phyloP scores from a whole-genome alignment of 352 stramenopile genomes.

The Pythium folliculosum region DNA sequence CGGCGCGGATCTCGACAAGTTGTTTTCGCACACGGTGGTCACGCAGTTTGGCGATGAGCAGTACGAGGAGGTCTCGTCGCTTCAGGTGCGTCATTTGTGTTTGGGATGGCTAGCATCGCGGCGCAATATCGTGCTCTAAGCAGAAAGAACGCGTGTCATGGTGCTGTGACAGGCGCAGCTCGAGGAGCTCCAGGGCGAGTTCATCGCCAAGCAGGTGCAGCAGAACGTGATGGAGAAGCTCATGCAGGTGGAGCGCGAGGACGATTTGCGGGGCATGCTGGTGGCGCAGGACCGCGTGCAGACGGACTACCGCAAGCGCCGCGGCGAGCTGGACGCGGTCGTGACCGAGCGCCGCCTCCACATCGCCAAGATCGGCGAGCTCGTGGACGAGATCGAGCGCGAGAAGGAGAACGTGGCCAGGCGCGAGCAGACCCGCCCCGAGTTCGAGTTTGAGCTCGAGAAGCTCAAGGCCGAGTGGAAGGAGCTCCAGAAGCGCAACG shows the following conservation, averaged over 20 bases:
- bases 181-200: constrained; percentile 47
- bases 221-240: constrained; percentile 79
- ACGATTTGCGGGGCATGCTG: constrained; percentile 41
- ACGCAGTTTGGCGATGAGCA: constrained; percentile 14
- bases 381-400: constrained; percentile 46
- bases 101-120: background rate
- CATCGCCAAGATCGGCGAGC: constrained; percentile 43
- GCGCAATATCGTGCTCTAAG: background rate
- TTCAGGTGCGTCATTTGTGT: constrained; percentile 21
- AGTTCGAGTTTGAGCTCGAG: constrained; percentile 52
- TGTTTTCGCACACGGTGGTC: constrained; percentile 45
- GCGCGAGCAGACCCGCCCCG: constrained; percentile 36
- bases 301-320: constrained; percentile 42
- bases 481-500: constrained; percentile 70
- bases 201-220: constrained; percentile 61
- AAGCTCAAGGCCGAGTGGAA: constrained; percentile 65
- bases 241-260: constrained; percentile 51
- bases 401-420: constrained; percentile 55
- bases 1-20: constrained; percentile 37
- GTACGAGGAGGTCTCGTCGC: constrained; percentile 22
- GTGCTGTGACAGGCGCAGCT: constrained; percentile 36
- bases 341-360: constrained; percentile 45
- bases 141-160: background rate
- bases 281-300: constrained; percentile 30
- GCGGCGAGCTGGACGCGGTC: constrained; percentile 43